These are phyloP conservation scores for Zasmidium cellare DNA, from an alignment of 2,329 filamentous ascomycete genomes.

Conservation along the genomic window DNA sequence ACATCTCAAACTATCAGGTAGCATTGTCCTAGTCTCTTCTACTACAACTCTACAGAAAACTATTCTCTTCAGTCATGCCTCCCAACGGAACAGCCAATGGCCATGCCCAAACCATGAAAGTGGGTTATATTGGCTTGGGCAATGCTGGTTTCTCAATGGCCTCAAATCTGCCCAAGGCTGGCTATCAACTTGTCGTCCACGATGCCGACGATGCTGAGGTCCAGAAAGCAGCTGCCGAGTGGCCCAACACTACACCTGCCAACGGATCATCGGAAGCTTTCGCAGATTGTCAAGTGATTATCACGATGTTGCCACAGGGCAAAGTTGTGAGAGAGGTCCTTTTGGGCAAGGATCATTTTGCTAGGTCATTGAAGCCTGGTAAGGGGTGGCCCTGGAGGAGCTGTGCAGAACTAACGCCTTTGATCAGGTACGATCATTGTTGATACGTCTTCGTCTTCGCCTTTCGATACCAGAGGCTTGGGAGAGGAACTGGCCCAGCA, in stretches of 20 bases:
- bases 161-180: constrained; percentile 35
- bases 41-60: too few relatives aligned
- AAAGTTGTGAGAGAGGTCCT: constrained; percentile 36
- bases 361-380: constrained; percentile 30
- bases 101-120: constrained; percentile 6
- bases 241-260: constrained; percentile 32
- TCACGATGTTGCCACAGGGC: constrained; percentile 40
- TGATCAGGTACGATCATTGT: constrained; percentile 33
- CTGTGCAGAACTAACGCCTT: not conserved
- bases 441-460: constrained; percentile 38
- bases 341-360: constrained; percentile 32
- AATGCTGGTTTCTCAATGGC: constrained; percentile 38
- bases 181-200: constrained; percentile 34
- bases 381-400: not conserved
- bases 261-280: constrained; percentile 30
- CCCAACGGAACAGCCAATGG: not conserved
- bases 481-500: constrained; percentile 34
- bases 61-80: not conserved
- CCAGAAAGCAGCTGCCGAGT: constrained; percentile 26
- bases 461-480: constrained; percentile 36
- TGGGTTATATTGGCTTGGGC: constrained; percentile 38
- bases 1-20: too few relatives aligned
- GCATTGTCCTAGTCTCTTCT: too few relatives aligned
- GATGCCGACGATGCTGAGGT: constrained; percentile 31
- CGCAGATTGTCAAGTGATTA: constrained; percentile 34